These are phyloP conservation scores for Venturia oleaginea DNA, from an alignment of 2,329 filamentous ascomycete species.

Conservation along the genomic window DNA sequence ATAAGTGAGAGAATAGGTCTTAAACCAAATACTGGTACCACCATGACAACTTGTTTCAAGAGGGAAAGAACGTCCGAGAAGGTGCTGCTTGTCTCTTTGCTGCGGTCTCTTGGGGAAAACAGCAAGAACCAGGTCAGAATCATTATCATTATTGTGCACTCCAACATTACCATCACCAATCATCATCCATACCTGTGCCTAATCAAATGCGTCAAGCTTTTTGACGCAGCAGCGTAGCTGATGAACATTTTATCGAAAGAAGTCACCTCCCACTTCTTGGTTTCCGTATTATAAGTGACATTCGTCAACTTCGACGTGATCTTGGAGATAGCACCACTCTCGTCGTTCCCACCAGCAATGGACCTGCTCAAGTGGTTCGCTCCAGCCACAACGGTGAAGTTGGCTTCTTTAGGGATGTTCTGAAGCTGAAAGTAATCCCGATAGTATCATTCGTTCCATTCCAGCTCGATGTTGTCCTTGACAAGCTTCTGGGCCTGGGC, in stretches of 20 bases:
- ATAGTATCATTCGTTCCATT: slow-evolving; percentile 25
- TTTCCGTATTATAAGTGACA: background rate
- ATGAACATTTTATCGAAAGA: background rate
- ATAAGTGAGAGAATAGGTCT: too few relatives aligned
- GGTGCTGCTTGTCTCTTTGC: too few relatives aligned
- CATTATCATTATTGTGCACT: too few relatives aligned
- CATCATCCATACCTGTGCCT: background rate
- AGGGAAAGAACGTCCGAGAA: too few relatives aligned
- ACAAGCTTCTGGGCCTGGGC: background rate
- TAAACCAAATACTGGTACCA: too few relatives aligned
- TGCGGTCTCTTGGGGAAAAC: too few relatives aligned
- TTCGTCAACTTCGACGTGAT: slow-evolving; percentile 22
- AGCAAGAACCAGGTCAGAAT: background rate
- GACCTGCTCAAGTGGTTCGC: slow-evolving; percentile 49
- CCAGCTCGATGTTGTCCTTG: slow-evolving; percentile 1
- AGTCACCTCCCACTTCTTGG: background rate
- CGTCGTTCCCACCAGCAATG: slow-evolving; percentile 40
- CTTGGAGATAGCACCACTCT: slow-evolving; percentile 49
- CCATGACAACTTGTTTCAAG: too few relatives aligned
- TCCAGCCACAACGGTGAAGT: slow-evolving; percentile 57
- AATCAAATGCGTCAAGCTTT: background rate
- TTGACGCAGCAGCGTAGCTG: background rate
- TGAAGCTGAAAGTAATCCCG: slow-evolving; percentile 64
- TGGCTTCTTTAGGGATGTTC: slow-evolving; percentile 48
- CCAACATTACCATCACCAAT: background rate